A percentile compares a stretch with the other conserved stretches of the same genome.
phyloP scores from a whole-genome alignment of 2,329 filamentous ascomycete genomes.

The Pseudocercospora crystallina region DNA sequence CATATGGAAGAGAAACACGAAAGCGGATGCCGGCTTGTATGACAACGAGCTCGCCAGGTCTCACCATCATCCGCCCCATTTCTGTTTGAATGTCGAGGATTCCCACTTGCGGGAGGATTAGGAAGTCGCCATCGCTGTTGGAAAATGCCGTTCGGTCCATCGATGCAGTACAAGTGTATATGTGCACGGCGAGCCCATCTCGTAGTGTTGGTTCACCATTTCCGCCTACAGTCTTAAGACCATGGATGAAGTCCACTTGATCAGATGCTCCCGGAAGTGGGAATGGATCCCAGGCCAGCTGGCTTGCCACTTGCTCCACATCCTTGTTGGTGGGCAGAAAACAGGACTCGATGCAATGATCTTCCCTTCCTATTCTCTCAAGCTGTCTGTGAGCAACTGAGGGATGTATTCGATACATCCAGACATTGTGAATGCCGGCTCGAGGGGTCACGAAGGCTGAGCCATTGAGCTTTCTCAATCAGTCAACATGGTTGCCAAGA shows the following conservation, averaged over 20 bases:
- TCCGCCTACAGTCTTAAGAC: constrained; percentile 26
- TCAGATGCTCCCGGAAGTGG: constrained; percentile 12
- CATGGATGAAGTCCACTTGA: constrained; percentile 21
- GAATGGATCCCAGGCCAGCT: constrained; percentile 20
- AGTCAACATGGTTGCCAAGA: too few relatives aligned
- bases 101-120: constrained; percentile 64
- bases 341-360: constrained; percentile 15
- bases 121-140: constrained; percentile 70
- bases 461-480: constrained; percentile 26
- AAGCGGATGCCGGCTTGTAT: constrained; percentile 65
- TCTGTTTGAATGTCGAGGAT: constrained; percentile 66
- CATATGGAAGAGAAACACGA: constrained; percentile 56
- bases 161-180: constrained; percentile 23
- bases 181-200: constrained; percentile 23
- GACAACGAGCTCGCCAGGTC: constrained; percentile 63
- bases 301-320: constrained; percentile 9
- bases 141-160: constrained; percentile 62
- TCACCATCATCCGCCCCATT: constrained; percentile 61
- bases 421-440: constrained; percentile 28
- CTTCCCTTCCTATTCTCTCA: constrained; percentile 1
- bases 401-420: constrained; percentile 36
- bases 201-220: constrained; percentile 22
- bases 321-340: constrained; percentile 16
- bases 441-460: constrained; percentile 31
- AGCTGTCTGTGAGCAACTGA: constrained; percentile 25